phyloP scores from a whole-genome alignment of 2,329 filamentous ascomycete genomes.

The Xylaria sp. region DNA sequence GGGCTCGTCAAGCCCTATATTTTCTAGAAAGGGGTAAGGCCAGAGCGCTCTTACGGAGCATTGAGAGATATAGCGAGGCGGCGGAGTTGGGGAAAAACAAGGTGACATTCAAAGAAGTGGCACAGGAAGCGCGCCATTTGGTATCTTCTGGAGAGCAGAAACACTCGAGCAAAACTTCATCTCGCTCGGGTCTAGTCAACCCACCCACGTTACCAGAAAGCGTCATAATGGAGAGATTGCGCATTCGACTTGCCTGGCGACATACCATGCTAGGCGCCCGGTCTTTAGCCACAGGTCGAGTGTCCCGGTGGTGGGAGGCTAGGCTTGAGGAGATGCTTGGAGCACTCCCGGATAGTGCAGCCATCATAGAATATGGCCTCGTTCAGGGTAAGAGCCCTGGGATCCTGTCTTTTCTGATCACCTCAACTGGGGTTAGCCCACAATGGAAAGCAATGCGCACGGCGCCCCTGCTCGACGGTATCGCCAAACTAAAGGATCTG shows the following conservation, averaged over 20 bases:
- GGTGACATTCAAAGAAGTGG: constrained; percentile 29
- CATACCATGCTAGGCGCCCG: constrained; percentile 23
- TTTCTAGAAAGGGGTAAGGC: constrained; percentile 32
- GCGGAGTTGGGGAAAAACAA: constrained; percentile 4
- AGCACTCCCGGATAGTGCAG: constrained; percentile 19
- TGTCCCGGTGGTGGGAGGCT: constrained; percentile 29
- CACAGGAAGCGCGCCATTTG: constrained; percentile 19
- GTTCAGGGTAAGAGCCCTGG: constrained; percentile 31
- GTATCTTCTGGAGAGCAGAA: constrained; percentile 26
- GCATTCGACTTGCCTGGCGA: constrained; percentile 28
- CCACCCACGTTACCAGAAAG: constrained; percentile 10
- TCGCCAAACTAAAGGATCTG: constrained; percentile 21
- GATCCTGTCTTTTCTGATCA: constrained; percentile 27
- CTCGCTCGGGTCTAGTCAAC: not conserved
- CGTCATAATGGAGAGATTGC: constrained; percentile 29
- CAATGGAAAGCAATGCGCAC: constrained; percentile 29
- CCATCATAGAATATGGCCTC: constrained; percentile 30
- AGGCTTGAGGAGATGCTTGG: constrained; percentile 22
- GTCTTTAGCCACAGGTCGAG: constrained; percentile 22
- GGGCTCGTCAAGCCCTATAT: constrained; percentile 26
- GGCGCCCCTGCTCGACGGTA: constrained; percentile 22
- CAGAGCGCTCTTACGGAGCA: constrained; percentile 27
- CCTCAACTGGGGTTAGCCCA: constrained; percentile 14
- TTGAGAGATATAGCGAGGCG: constrained; percentile 31
- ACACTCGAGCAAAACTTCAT: not conserved